Evolutionary conservation across 139 green algal genomes (phyloP).

Genomic region (Astrephomene gubernaculifera): DNA sequence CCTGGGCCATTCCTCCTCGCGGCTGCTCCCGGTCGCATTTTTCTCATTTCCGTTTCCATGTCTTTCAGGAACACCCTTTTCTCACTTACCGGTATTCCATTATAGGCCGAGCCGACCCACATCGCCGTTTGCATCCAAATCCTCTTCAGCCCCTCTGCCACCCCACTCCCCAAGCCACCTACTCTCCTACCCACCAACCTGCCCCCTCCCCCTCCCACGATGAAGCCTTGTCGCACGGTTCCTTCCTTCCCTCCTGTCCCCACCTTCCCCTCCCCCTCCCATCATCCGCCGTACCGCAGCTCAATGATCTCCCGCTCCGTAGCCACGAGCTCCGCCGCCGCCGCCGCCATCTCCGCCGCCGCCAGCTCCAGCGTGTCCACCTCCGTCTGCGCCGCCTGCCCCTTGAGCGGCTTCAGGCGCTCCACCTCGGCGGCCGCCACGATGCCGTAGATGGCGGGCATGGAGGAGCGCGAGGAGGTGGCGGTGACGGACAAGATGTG

Average conservation of each 20-base stretch:
- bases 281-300: constrained; percentile 18
- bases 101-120: no score
- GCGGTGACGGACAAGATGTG: constrained; percentile 66
- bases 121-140: no score
- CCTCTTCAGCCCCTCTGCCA: no score
- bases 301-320: constrained; percentile 84
- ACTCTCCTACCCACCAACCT: no score
- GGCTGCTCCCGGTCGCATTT: no score
- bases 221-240: no score
- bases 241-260: background rate
- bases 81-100: no score
- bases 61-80: no score
- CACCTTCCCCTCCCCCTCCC: background rate
- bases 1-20: no score
- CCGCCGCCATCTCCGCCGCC: constrained; percentile 87
- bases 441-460: constrained; percentile 88
- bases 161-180: no score
- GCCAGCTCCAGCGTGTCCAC: constrained; percentile 83
- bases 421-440: constrained; percentile 73
- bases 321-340: constrained; percentile 80
- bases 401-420: constrained; percentile 51
- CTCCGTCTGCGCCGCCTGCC: constrained; percentile 52
- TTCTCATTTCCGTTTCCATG: no score
- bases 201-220: no score
- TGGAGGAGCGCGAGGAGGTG: constrained; percentile 62